Percentiles rank a stretch among this genome's conserved stretches.
Conservation (phyloP, 371 early-diverging fungal species). For the Mucor velutinosus region DNA sequence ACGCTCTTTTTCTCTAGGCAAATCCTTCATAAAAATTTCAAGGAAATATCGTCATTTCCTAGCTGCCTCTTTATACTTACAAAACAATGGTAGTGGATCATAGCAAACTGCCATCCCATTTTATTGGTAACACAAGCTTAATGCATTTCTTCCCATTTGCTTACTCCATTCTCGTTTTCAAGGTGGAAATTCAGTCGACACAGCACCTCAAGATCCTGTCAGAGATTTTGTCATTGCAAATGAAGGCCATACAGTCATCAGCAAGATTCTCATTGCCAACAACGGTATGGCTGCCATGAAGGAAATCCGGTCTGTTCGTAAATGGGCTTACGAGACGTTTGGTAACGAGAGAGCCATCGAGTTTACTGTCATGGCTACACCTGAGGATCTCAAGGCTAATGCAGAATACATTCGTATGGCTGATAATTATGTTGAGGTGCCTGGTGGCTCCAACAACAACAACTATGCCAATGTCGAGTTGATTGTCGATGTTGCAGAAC, state of each 20-base stretch:
- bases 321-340: slow-evolving; percentile 89
- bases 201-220: slow-evolving; percentile 59
- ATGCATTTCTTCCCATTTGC: background rate
- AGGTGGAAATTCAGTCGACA: slow-evolving; percentile 67
- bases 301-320: slow-evolving; percentile 96
- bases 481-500: slow-evolving; percentile 96
- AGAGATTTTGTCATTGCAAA: slow-evolving; percentile 77
- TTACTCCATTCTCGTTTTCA: background rate
- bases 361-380: slow-evolving; percentile 98
- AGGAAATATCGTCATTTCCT: background rate
- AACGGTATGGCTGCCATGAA: slow-evolving; percentile 99
- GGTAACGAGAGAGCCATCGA: slow-evolving; percentile 94
- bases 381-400: slow-evolving; percentile 95
- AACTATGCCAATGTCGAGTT: slow-evolving; percentile 98
- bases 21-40: background rate
- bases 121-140: slow-evolving; percentile 6
- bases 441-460: slow-evolving; percentile 95
- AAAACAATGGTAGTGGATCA: slow-evolving; percentile 3
- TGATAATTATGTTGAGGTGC: slow-evolving; percentile 96
- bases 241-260: slow-evolving; percentile 88
- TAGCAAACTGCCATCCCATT: slow-evolving; percentile 2
- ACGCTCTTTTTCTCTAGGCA: background rate
- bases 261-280: slow-evolving; percentile 96
- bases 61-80: background rate
- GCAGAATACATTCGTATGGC: slow-evolving; percentile 99